Evolutionary conservation across 371 early-diverging fungal genomes (phyloP).

Genomic region (Mucor circinelloides): DNA sequence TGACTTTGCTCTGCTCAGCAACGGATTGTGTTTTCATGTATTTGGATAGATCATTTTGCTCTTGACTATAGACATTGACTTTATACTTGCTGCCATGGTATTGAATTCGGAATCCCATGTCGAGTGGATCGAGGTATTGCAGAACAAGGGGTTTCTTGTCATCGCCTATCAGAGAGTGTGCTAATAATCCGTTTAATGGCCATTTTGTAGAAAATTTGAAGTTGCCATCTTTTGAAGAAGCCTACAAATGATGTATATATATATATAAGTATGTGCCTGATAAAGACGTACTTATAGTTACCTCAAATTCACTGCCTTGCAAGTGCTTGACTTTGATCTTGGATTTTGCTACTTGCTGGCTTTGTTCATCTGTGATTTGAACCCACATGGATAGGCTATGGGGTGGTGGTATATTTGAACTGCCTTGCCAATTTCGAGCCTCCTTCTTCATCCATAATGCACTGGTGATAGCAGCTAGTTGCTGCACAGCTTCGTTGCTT

Average conservation of each 20-base stretch:
- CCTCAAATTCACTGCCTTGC: slow-evolving; percentile 3
- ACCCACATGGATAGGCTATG: slow-evolving; percentile 58
- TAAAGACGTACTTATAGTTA: not conserved
- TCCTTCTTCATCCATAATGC: slow-evolving; percentile 75
- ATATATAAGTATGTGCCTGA: not conserved
- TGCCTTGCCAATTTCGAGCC: slow-evolving; percentile 24
- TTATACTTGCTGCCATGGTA: slow-evolving; percentile 87
- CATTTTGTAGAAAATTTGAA: slow-evolving; percentile 60
- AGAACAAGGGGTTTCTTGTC: slow-evolving; percentile 57
- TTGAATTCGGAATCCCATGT: slow-evolving; percentile 81
- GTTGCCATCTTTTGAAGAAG: not conserved
- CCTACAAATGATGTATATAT: no score
- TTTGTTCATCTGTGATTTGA: slow-evolving; percentile 56
- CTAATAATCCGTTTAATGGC: slow-evolving; percentile 76
- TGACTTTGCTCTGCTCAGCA: slow-evolving; percentile 69
- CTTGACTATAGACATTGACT: slow-evolving; percentile 61
- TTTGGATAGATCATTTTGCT: slow-evolving; percentile 66
- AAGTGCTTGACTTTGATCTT: slow-evolving; percentile 3
- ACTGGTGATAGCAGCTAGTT: slow-evolving; percentile 70
- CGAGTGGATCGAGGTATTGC: slow-evolving; percentile 80
- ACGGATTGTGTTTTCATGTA: slow-evolving; percentile 81
- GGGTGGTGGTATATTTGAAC: slow-evolving; percentile 11
- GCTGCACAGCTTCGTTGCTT: slow-evolving; percentile 39
- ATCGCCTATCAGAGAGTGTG: slow-evolving; percentile 53
- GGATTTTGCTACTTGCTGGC: slow-evolving; percentile 12